These are phyloP conservation scores for Globisporangium parvum DNA, from an alignment of 352 stramenopile genomes.

Conservation along the genomic window DNA sequence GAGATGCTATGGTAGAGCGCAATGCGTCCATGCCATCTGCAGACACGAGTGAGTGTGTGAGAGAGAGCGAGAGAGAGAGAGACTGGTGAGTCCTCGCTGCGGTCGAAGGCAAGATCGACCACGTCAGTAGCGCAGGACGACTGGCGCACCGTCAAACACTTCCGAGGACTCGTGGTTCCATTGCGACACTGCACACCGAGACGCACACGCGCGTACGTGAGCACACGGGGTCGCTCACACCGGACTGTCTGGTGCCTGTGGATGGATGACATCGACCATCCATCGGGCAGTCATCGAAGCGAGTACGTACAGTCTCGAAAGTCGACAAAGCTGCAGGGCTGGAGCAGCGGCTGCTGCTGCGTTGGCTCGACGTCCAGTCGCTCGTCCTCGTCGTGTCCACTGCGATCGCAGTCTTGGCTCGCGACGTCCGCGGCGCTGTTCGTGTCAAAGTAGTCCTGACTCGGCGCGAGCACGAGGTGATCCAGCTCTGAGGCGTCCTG, in stretches of 20 bases:
- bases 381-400: background rate
- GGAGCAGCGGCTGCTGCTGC: constrained; percentile 2
- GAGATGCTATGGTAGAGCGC: no score
- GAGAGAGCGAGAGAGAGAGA: background rate
- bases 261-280: no score
- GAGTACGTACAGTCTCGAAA: constrained; percentile 17
- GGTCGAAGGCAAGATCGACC: no score
- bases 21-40: no score
- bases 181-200: constrained; percentile 7
- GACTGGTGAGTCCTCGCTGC: no score
- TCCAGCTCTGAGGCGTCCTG: constrained; percentile 17
- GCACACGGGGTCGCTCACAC: no score
- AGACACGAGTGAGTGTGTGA: no score
- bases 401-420: no score
- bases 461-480: constrained; percentile 8
- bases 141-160: constrained; percentile 12
- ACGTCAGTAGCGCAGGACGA: background rate
- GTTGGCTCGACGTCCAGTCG: background rate
- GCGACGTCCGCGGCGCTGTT: no score
- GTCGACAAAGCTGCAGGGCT: constrained; percentile 15
- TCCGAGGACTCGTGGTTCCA: constrained; percentile 12
- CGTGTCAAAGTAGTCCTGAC: constrained; percentile 17
- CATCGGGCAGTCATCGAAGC: no score
- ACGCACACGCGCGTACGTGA: background rate
- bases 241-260: no score